phyloP scores from a whole-genome alignment of 371 early-diverging fungal genomes.

The Fennellomyces sp. region DNA sequence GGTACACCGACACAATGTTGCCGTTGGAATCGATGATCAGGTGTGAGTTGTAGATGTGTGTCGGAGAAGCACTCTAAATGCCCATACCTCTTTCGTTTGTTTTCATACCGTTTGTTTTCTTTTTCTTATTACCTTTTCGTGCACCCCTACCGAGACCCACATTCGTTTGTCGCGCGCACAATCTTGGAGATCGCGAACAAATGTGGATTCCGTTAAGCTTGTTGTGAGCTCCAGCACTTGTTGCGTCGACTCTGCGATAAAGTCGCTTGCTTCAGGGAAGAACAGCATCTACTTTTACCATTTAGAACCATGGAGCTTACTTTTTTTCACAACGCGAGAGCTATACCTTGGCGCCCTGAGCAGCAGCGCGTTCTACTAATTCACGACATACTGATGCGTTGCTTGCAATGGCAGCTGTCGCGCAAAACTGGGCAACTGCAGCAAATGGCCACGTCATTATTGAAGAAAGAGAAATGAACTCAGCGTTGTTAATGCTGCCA shows the following conservation, averaged over 20 bases:
- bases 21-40: slow-evolving; percentile 69
- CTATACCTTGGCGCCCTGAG: slow-evolving; percentile 63
- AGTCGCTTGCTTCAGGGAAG: slow-evolving; percentile 86
- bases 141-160: slow-evolving; percentile 82
- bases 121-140: slow-evolving; percentile 62
- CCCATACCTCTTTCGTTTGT: background rate
- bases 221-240: slow-evolving; percentile 56
- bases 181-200: slow-evolving; percentile 59
- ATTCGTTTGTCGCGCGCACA: slow-evolving; percentile 61
- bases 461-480: too few relatives aligned
- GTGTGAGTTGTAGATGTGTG: slow-evolving; percentile 69
- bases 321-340: too few relatives aligned
- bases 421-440: slow-evolving; percentile 74
- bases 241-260: slow-evolving; percentile 60
- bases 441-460: slow-evolving; percentile 19
- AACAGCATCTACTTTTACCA: slow-evolving; percentile 79
- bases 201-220: slow-evolving; percentile 42
- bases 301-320: too few relatives aligned
- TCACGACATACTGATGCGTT: slow-evolving; percentile 58
- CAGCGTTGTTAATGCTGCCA: too few relatives aligned
- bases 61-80: background rate
- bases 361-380: slow-evolving; percentile 62
- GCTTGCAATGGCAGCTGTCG: slow-evolving; percentile 45
- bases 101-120: background rate
- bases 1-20: slow-evolving; percentile 57